A percentile compares a stretch with the other conserved stretches of the same genome.
Evolutionary conservation across 176 grass and related monocot species (phyloP).

Genomic region (Carex littledalei): DNA sequence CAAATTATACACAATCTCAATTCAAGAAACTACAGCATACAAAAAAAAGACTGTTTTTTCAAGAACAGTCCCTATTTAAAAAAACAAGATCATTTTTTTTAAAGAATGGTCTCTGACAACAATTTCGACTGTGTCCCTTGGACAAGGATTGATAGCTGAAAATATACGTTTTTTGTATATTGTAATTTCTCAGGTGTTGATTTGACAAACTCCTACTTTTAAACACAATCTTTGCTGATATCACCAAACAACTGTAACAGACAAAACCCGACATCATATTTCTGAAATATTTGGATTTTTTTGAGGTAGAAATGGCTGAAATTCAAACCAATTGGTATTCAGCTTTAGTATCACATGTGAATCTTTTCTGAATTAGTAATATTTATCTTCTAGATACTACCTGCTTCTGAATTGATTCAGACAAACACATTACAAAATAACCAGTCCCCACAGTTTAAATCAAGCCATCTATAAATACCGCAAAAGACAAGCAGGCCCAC

Average conservation of each 20-base stretch:
- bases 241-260: not conserved
- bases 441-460: not conserved
- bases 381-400: not conserved
- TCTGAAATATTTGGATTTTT: too few relatives aligned
- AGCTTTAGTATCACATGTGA: not conserved
- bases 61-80: too few relatives aligned
- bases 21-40: not conserved
- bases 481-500: not conserved
- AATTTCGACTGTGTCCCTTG: too few relatives aligned
- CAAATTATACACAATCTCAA: not conserved
- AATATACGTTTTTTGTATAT: not conserved
- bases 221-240: not conserved
- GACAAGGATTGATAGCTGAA: not conserved
- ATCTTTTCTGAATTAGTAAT: not conserved
- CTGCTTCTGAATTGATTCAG: not conserved
- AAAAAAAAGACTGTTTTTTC: not conserved
- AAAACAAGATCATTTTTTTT: too few relatives aligned
- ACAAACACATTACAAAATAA: not conserved
- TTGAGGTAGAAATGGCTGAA: not conserved
- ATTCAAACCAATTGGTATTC: not conserved
- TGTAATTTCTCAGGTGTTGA: not conserved
- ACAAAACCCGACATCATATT: not conserved
- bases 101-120: too few relatives aligned
- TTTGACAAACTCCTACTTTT: not conserved
- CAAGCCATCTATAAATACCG: not conserved